Percentiles rank a stretch among this genome's conserved stretches.
Evolutionary conservation across 164 flowering plant species (phyloP).

Genomic region (Euptelea pleiosperma): DNA sequence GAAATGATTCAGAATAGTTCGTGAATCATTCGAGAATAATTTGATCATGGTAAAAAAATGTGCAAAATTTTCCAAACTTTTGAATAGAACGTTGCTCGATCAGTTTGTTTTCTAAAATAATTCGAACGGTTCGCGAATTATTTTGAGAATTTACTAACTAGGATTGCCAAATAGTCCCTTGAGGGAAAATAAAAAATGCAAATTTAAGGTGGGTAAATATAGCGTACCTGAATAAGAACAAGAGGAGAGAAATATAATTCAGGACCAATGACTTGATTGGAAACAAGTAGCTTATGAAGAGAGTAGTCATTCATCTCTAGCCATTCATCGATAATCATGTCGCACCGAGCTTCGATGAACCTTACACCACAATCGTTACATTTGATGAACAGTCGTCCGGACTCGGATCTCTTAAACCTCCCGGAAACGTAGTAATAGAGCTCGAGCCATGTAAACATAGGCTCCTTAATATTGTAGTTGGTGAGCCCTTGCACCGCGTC

Average conservation of each 20-base stretch:
- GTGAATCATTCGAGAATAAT: no score
- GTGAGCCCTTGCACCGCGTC: slow-evolving; percentile 32
- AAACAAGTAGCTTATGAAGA: slow-evolving; percentile 27
- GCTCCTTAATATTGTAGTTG: slow-evolving; percentile 36
- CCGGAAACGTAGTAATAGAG: slow-evolving; percentile 34
- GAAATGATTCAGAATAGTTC: no score
- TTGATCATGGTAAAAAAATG: no score
- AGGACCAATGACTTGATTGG: slow-evolving; percentile 46
- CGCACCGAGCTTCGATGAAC: slow-evolving; percentile 46
- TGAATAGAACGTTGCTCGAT: no score
- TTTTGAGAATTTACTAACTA: no score
- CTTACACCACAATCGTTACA: slow-evolving; percentile 78
- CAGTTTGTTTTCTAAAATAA: no score
- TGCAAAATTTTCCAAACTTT: no score
- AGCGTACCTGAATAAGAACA: slow-evolving; percentile 67
- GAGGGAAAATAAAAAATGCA: no score
- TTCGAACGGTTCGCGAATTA: no score
- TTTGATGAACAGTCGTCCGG: slow-evolving; percentile 55
- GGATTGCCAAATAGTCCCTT: no score
- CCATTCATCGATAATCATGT: slow-evolving; percentile 44
- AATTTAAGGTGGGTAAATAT: no score
- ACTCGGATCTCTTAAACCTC: slow-evolving; percentile 45
- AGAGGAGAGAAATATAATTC: slow-evolving; percentile 59
- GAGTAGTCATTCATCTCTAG: slow-evolving; percentile 23
- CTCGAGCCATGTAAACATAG: slow-evolving; percentile 54